Conservation (phyloP, 148 eudicot genomes). For the Suaeda aralocaspica region DNA sequence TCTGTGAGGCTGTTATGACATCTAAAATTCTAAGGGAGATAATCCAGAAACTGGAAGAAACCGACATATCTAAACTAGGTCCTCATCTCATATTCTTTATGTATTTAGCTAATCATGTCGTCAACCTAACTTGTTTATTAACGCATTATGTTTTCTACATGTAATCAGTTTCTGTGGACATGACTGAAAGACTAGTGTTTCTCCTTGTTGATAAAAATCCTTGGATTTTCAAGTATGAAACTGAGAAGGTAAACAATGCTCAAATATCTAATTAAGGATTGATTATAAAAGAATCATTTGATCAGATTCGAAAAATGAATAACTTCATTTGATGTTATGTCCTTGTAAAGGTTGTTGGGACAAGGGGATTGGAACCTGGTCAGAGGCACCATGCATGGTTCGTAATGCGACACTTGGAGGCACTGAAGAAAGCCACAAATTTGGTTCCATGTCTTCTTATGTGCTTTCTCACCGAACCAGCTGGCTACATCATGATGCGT, state of each 20-base stretch:
- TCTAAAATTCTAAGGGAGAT: neutral
- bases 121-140: neutral
- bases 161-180: conserved; percentile 5
- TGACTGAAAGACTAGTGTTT: neutral
- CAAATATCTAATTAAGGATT: neutral
- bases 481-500: conserved; percentile 1
- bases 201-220: neutral
- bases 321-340: neutral
- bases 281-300: neutral
- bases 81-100: neutral
- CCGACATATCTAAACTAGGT: neutral
- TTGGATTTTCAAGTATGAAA: neutral
- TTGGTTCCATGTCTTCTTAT: neutral
- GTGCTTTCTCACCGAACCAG: conserved; percentile 8
- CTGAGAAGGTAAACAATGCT: neutral
- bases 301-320: no score
- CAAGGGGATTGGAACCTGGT: conserved; percentile 7
- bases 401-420: conserved; percentile 4
- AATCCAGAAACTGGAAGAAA: neutral
- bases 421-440: conserved; percentile 17
- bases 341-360: conserved; percentile 4
- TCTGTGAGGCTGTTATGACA: neutral
- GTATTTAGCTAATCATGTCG: neutral
- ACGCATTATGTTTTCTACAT: neutral
- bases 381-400: conserved; percentile 17